phyloP scores from a whole-genome alignment of 306 rosid species.

The Astragalus glycyphyllos region DNA sequence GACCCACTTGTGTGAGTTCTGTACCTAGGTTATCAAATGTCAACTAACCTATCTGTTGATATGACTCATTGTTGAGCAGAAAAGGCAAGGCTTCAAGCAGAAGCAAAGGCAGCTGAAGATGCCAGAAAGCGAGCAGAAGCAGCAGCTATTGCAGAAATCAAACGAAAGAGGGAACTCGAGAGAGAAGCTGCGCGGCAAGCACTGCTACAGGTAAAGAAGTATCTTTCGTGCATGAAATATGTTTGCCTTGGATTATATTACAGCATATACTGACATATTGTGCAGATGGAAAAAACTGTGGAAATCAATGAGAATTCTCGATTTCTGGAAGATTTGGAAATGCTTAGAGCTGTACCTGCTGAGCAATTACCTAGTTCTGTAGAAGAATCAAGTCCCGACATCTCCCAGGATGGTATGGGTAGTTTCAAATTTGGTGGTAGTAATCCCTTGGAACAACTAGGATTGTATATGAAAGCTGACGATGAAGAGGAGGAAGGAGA shows the following conservation, averaged over 20 bases:
- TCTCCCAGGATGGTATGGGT: slow-evolving; percentile 63
- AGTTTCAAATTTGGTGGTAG: slow-evolving; percentile 67
- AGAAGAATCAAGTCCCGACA: slow-evolving; percentile 68
- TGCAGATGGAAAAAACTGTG: slow-evolving; percentile 84
- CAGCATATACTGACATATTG: slow-evolving; percentile 39
- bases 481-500: slow-evolving; percentile 78
- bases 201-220: slow-evolving; percentile 62
- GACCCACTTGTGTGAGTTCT: slow-evolving; percentile 12
- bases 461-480: slow-evolving; percentile 72
- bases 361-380: slow-evolving; percentile 62
- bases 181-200: slow-evolving; percentile 88
- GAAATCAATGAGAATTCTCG: slow-evolving; percentile 76
- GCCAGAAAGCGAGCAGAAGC: slow-evolving; percentile 69
- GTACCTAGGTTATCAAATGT: slow-evolving; percentile 6
- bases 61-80: slow-evolving; percentile 52
- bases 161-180: slow-evolving; percentile 76
- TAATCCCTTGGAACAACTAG: slow-evolving; percentile 80
- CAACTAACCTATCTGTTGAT: slow-evolving; percentile 32
- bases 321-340: slow-evolving; percentile 72
- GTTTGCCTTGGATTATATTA: slow-evolving; percentile 38
- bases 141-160: slow-evolving; percentile 75
- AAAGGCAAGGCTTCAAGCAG: slow-evolving; percentile 77
- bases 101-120: slow-evolving; percentile 83
- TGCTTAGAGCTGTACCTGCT: slow-evolving; percentile 64
- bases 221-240: slow-evolving; percentile 33